Conservation (phyloP, 202 grass and related monocot genomes). For the Saccharum hybrid region DNA sequence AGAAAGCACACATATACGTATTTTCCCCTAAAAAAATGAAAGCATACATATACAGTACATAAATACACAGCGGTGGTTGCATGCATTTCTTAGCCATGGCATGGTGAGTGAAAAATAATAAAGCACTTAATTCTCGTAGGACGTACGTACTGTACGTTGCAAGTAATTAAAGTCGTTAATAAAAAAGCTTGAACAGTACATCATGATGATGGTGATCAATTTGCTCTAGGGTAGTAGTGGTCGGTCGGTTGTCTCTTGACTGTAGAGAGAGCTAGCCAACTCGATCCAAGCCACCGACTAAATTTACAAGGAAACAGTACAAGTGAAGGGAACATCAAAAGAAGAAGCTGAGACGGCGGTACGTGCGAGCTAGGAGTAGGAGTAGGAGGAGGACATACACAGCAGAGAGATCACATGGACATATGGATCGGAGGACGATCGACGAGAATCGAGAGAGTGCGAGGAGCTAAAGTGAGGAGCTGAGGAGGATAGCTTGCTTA, state of each 20-base stretch:
- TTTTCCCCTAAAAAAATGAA: neutral
- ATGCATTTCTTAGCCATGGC: slow-evolving; percentile 28
- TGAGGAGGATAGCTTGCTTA: slow-evolving; percentile 34
- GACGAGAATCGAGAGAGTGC: slow-evolving; percentile 5
- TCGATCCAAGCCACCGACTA: slow-evolving; percentile 77
- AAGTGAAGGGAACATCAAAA: slow-evolving; percentile 29
- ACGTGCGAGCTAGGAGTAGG: neutral
- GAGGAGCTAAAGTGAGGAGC: slow-evolving; percentile 41
- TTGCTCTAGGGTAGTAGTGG: slow-evolving; percentile 71
- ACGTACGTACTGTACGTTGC: slow-evolving; percentile 3
- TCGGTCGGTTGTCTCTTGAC: slow-evolving; percentile 84
- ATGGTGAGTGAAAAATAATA: neutral
- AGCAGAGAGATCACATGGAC: slow-evolving; percentile 22
- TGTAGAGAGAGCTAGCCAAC: slow-evolving; percentile 67
- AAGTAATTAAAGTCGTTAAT: slow-evolving; percentile 50
- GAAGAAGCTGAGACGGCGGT: neutral
- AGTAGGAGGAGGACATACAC: neutral
- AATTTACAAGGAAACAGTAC: slow-evolving; percentile 45
- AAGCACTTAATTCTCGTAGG: slow-evolving; percentile 18
- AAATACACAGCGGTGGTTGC: neutral
- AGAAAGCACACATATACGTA: neutral
- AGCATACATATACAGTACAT: neutral
- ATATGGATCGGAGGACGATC: neutral
- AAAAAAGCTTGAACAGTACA: slow-evolving; percentile 52
- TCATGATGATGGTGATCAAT: slow-evolving; percentile 57